These are phyloP conservation scores for Cadophora sp. DNA, from an alignment of 2,329 filamentous ascomycete genomes.

Conservation along the genomic window DNA sequence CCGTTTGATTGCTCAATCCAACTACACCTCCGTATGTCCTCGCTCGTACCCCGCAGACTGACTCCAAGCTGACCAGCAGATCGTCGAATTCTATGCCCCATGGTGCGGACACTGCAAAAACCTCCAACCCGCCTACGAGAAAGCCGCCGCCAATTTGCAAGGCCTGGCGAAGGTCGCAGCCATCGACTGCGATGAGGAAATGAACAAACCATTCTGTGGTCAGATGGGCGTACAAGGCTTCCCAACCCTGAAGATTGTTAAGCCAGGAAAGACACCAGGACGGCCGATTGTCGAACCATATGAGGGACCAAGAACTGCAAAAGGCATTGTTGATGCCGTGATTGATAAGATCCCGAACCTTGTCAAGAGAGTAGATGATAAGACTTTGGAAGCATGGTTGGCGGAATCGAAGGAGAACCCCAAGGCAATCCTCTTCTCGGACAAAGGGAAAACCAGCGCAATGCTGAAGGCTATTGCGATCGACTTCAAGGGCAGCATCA, in stretches of 20 bases:
- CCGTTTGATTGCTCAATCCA: constrained; percentile 83
- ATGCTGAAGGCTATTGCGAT: constrained; percentile 85
- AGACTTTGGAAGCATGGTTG: constrained; percentile 79
- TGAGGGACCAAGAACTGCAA: constrained; percentile 81
- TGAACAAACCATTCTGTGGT: constrained; percentile 88
- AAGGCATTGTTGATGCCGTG: constrained; percentile 85
- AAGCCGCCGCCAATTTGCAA: constrained; percentile 86
- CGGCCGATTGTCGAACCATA: constrained; percentile 91
- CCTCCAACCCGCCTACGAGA: constrained; percentile 94
- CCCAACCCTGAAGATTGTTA: constrained; percentile 93
- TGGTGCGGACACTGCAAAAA: constrained; percentile 99
- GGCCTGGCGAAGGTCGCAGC: constrained; percentile 94
- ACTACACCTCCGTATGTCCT: constrained; percentile 81
- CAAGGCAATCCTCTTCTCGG: constrained; percentile 91
- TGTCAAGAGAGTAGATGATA: constrained; percentile 81
- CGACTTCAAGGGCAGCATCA: constrained; percentile 83
- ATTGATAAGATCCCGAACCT: constrained; percentile 90
- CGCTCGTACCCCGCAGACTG: constrained; percentile 17
- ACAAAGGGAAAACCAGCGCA: constrained; percentile 88
- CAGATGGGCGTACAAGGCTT: constrained; percentile 91
- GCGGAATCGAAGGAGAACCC: constrained; percentile 69
- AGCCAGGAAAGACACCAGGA: constrained; percentile 80
- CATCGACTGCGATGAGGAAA: constrained; percentile 91
- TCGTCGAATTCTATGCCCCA: constrained; percentile 90
- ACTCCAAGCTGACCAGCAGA: constrained; percentile 48